Percentiles rank a stretch among this genome's conserved stretches.
Evolutionary conservation across 345 rosid genomes (phyloP).

Genomic region (thale cress (Arabidopsis thaliana)): DNA sequence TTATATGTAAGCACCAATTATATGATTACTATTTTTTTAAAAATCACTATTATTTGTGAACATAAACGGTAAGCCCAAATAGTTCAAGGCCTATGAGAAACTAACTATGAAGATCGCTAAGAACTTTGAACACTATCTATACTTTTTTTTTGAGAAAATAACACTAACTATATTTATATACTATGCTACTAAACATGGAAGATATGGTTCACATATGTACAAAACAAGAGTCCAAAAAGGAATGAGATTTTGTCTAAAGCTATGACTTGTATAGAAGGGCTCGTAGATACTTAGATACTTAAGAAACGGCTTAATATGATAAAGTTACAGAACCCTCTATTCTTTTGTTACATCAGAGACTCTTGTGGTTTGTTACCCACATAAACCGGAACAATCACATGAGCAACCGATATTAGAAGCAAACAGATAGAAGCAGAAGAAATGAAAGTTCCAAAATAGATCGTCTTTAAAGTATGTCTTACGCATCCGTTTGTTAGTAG

Average conservation of each 20-base stretch:
- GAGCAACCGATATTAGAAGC: constrained; percentile 33
- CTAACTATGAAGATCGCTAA: not conserved
- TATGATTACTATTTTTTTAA: not conserved
- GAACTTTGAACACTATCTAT: not conserved
- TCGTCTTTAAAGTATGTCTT: constrained; percentile 20
- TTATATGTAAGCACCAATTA: not conserved
- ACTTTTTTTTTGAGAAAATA: too few species aligned
- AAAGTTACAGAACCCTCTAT: constrained; percentile 18
- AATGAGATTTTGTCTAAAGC: not conserved
- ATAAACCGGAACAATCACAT: constrained; percentile 38
- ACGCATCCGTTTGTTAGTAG: constrained; percentile 43
- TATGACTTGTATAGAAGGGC: not conserved
- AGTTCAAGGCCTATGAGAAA: not conserved
- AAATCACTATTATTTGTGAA: not conserved
- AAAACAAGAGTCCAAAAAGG: not conserved
- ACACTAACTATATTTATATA: not conserved
- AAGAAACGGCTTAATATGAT: constrained; percentile 17
- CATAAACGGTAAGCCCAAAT: not conserved
- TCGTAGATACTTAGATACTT: not conserved
- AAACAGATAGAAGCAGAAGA: constrained; percentile 12
- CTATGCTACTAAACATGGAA: constrained; percentile 4
- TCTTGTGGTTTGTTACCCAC: constrained; percentile 23
- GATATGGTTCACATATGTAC: not conserved
- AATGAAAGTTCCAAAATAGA: not conserved
- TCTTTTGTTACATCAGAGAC: constrained; percentile 27